Conservation (phyloP, 306 rosid genomes). For the Medicago lupulina region DNA sequence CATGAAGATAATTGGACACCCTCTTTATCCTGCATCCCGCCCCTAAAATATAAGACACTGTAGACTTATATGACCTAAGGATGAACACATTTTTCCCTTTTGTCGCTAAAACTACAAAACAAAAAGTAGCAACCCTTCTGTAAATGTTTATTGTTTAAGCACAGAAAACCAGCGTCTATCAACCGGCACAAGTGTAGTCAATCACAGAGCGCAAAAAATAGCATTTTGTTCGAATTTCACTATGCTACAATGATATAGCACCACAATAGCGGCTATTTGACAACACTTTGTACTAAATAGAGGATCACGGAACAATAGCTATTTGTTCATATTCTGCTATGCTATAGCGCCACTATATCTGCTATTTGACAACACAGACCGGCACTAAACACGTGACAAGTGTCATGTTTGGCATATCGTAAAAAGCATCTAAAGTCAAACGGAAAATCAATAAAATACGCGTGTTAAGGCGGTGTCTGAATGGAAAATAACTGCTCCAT, state of each 20-base stretch:
- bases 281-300: no score
- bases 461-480: not conserved
- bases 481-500: slow-evolving; percentile 26
- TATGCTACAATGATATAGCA: no score
- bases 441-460: slow-evolving; percentile 9
- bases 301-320: no score
- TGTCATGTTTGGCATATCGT: not conserved
- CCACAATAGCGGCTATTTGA: no score
- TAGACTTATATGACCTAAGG: slow-evolving; percentile 9
- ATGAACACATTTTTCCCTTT: not conserved
- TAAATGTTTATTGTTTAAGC: no score
- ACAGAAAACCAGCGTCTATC: not conserved
- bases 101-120: not conserved
- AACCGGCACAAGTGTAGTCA: not conserved
- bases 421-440: slow-evolving; percentile 21
- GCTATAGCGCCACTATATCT: no score
- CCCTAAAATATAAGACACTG: slow-evolving; percentile 1
- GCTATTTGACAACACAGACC: not conserved
- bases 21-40: not conserved
- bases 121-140: slow-evolving; percentile 10
- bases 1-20: not conserved
- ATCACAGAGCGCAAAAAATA: not conserved
- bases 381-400: not conserved
- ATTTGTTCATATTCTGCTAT: no score
- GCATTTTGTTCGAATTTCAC: no score